Evolutionary conservation across 2,329 filamentous ascomycete species (phyloP).

Genomic region (Hyphodiscus sp.): DNA sequence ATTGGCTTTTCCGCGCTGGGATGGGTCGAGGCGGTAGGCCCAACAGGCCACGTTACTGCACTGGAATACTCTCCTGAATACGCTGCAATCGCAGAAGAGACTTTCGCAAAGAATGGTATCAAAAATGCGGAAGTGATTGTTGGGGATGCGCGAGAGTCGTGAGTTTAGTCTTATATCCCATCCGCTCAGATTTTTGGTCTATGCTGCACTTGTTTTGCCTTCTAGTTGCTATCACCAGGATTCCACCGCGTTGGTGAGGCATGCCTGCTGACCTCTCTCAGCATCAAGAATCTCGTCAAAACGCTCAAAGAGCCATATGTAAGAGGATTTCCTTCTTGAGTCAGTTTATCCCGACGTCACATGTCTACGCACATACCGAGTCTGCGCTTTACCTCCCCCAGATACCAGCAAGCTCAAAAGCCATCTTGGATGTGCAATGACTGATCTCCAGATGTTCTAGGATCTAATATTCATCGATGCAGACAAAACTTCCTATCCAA

Average conservation of each 20-base stretch:
- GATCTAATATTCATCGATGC: conserved; percentile 50
- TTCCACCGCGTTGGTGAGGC: too few species aligned
- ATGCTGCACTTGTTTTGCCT: neutral
- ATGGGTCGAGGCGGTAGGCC: conserved; percentile 23
- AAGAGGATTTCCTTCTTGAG: too few species aligned
- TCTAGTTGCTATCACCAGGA: too few species aligned
- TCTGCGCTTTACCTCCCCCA: too few species aligned
- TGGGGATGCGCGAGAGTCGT: conserved; percentile 43
- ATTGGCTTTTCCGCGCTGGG: conserved; percentile 25
- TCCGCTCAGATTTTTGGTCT: neutral
- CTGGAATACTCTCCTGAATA: conserved; percentile 42
- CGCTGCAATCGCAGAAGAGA: conserved; percentile 35
- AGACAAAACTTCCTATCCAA: conserved; percentile 45
- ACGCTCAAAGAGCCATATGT: conserved; percentile 33
- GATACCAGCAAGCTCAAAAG: too few species aligned
- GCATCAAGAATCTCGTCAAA: conserved; percentile 9
- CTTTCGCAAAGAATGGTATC: conserved; percentile 34
- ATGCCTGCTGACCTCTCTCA: neutral
- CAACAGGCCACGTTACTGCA: conserved; percentile 28
- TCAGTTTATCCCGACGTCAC: too few species aligned
- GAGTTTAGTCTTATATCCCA: conserved; percentile 15
- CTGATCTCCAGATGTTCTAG: conserved; percentile 14
- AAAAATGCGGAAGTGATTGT: conserved; percentile 41
- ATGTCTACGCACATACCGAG: too few species aligned
- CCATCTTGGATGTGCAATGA: too few species aligned